Evolutionary conservation across 805 yeast genomes (phyloP).

Genomic region (Kodamaea leandrae): DNA sequence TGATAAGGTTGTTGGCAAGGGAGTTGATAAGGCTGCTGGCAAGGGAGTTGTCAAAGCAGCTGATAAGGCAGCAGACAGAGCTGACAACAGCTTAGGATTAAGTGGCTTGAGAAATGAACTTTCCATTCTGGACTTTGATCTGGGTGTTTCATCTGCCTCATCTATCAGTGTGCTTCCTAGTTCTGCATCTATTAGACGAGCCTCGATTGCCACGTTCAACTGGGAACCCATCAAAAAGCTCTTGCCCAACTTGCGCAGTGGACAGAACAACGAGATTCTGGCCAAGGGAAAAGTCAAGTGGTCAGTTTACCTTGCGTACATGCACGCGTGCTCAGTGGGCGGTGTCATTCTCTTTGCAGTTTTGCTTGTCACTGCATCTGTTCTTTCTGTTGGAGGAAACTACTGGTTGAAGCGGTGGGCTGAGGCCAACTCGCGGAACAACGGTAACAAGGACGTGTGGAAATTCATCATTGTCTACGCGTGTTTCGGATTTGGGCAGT

Average conservation of each 20-base stretch:
- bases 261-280: conserved; percentile 28
- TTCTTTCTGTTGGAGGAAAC: conserved; percentile 17
- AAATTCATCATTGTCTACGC: conserved; percentile 20
- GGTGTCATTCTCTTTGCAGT: conserved; percentile 45
- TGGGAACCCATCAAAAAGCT: conserved; percentile 37
- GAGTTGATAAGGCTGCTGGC: not conserved
- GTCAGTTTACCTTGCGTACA: conserved; percentile 22
- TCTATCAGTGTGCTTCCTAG: no score
- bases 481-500: conserved; percentile 14
- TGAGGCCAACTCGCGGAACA: conserved; percentile 18
- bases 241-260: conserved; percentile 32
- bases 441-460: conserved; percentile 18
- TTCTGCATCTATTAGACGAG: conserved; percentile 12
- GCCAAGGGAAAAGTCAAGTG: conserved; percentile 23
- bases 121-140: no score
- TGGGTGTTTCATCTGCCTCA: no score
- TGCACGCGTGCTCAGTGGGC: conserved; percentile 32
- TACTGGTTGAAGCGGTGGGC: conserved; percentile 28
- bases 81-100: conserved; percentile 8
- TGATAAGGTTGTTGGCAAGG: not conserved
- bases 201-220: conserved; percentile 57
- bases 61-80: not conserved
- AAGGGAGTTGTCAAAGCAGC: not conserved
- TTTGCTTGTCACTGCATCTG: conserved; percentile 22
- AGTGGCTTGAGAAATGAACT: conserved; percentile 14